A percentile compares a stretch with the other conserved stretches of the same genome.
phyloP scores from a whole-genome alignment of 176 grass and related monocot genomes.

The Avena atlantica region DNA sequence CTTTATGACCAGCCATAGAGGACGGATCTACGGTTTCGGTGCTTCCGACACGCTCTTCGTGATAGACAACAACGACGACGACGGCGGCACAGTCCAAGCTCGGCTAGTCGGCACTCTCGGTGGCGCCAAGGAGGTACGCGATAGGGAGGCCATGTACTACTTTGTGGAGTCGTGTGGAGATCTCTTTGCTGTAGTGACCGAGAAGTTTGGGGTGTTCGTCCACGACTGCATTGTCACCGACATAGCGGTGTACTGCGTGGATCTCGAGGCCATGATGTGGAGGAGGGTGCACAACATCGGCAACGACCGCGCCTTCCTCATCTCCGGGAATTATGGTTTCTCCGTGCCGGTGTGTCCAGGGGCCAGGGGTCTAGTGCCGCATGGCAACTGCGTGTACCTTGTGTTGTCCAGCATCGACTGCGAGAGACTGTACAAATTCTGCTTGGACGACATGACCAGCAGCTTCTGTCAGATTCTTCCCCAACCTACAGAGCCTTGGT shows the following conservation, averaged over 20 bases:
- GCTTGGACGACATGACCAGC: slow-evolving; percentile 6
- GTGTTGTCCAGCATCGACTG: neutral
- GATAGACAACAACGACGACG: neutral
- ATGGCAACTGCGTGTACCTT: slow-evolving; percentile 15
- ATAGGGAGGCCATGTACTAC: neutral
- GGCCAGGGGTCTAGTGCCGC: neutral
- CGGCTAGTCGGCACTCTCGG: neutral
- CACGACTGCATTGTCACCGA: neutral
- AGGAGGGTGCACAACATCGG: slow-evolving; percentile 12
- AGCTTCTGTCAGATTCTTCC: slow-evolving; percentile 9
- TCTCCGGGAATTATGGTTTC: neutral
- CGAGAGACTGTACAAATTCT: slow-evolving; percentile 15
- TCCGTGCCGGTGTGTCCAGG: neutral
- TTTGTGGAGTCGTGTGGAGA: neutral
- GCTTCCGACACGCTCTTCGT: neutral
- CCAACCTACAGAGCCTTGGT: neutral
- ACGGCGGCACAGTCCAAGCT: neutral
- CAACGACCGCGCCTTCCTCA: neutral
- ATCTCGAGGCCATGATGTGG: neutral
- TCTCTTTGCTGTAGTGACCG: neutral
- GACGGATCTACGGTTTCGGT: neutral
- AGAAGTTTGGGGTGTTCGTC: neutral
- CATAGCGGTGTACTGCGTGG: neutral
- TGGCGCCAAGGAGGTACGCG: neutral
- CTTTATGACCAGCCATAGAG: neutral